Conservation (phyloP, 2,329 filamentous ascomycete species). For the Pestalotiopsis sp. region DNA sequence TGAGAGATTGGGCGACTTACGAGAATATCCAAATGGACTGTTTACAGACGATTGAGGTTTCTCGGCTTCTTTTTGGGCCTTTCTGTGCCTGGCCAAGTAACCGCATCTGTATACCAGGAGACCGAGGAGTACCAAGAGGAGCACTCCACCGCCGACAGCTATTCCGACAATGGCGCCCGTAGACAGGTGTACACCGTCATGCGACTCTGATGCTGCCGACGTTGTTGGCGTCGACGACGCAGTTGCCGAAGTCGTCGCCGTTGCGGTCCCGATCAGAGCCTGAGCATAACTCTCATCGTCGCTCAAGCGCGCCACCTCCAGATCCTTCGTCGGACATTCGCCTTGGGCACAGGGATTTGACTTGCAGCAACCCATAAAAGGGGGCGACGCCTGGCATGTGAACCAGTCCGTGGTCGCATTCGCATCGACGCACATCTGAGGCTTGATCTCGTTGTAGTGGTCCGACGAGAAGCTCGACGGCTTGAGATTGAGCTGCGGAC, state of each 20-base stretch:
- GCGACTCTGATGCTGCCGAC: not conserved
- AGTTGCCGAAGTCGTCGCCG: constrained; percentile 1
- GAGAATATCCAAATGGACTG: not conserved
- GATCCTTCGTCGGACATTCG: constrained; percentile 31
- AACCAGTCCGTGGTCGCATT: constrained; percentile 30
- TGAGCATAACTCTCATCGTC: constrained; percentile 19
- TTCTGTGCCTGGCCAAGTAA: not conserved
- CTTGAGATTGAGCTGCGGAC: constrained; percentile 33
- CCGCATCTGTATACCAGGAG: not conserved
- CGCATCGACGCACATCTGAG: constrained; percentile 32
- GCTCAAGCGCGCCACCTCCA: constrained; percentile 27
- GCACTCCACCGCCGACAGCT: not conserved
- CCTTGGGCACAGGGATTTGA: constrained; percentile 31
- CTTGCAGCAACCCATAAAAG: constrained; percentile 40
- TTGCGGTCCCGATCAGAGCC: constrained; percentile 20
- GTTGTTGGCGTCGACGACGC: not conserved
- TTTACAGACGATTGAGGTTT: not conserved
- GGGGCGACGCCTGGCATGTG: constrained; percentile 30
- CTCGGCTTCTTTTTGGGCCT: not conserved
- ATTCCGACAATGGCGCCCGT: constrained; percentile 38
- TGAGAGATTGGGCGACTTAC: not conserved
- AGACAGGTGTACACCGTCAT: not conserved
- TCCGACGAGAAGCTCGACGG: constrained; percentile 34
- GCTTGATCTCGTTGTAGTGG: constrained; percentile 32
- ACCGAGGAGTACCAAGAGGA: not conserved